Evolutionary conservation across 805 yeast genomes (phyloP).

Genomic region (Candida ulmi): DNA sequence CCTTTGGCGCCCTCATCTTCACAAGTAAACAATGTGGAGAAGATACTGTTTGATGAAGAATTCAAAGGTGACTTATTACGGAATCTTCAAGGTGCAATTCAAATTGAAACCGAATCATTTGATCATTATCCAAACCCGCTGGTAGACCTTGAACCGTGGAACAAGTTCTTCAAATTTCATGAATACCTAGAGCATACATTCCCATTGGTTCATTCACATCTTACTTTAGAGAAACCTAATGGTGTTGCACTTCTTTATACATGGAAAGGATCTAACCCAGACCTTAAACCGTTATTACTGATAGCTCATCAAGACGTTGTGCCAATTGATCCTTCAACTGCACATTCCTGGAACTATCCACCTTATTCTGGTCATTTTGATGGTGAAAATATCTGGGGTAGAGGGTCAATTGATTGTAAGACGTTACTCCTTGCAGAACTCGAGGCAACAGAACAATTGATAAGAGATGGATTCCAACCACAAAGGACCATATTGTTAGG

Average conservation of each 20-base stretch:
- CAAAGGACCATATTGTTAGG: constrained; percentile 57
- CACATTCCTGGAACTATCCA: constrained; percentile 56
- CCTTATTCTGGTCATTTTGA: constrained; percentile 68
- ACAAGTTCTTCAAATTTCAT: constrained; percentile 32
- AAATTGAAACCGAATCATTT: constrained; percentile 55
- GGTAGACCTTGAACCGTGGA: constrained; percentile 29
- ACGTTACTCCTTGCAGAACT: constrained; percentile 58
- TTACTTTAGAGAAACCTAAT: constrained; percentile 50
- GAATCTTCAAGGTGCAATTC: constrained; percentile 52
- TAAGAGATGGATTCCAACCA: constrained; percentile 49
- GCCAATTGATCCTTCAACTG: constrained; percentile 62
- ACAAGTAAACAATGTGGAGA: not conserved
- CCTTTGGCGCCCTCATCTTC: not conserved
- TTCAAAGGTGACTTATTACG: constrained; percentile 29
- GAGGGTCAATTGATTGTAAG: constrained; percentile 78
- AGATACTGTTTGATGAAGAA: constrained; percentile 2
- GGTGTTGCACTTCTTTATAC: constrained; percentile 60
- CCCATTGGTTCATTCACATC: constrained; percentile 44
- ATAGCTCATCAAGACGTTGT: constrained; percentile 86
- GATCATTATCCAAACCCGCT: constrained; percentile 36
- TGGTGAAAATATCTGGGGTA: constrained; percentile 60
- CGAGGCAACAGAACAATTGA: constrained; percentile 57
- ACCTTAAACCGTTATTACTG: constrained; percentile 59
- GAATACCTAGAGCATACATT: constrained; percentile 45
- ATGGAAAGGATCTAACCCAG: constrained; percentile 51